Evolutionary conservation across 2,329 filamentous ascomycete species (phyloP).

Genomic region (Aureobasidium sp.): DNA sequence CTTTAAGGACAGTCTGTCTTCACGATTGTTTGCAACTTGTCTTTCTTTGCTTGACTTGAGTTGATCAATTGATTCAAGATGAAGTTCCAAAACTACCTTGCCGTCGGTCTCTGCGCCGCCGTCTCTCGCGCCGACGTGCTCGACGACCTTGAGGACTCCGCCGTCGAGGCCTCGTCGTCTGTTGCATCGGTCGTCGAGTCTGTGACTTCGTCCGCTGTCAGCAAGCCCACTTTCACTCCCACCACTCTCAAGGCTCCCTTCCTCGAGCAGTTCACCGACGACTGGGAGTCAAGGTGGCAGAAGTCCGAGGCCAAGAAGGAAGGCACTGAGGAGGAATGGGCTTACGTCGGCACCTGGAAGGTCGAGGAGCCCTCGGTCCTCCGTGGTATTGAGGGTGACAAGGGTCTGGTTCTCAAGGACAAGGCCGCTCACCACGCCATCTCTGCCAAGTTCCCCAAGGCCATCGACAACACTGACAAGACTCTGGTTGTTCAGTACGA

Average conservation of each 20-base stretch:
- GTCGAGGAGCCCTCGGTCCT: constrained; percentile 88
- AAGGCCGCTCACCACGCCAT: constrained; percentile 97
- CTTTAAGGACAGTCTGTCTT: constrained; percentile 6
- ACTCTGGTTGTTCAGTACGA: constrained; percentile 97
- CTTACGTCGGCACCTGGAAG: constrained; percentile 91
- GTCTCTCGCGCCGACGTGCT: constrained; percentile 65
- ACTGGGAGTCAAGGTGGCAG: constrained; percentile 92
- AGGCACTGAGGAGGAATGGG: constrained; percentile 82
- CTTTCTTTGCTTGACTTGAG: constrained; percentile 6
- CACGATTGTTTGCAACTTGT: neutral
- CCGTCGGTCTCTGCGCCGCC: constrained; percentile 60
- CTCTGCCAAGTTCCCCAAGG: constrained; percentile 95
- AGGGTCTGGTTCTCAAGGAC: constrained; percentile 97
- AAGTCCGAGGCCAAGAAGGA: constrained; percentile 96
- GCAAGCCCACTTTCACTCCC: constrained; percentile 85
- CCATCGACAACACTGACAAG: constrained; percentile 96
- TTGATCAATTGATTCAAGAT: constrained; percentile 47
- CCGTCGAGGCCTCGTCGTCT: constrained; percentile 34
- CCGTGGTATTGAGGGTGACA: constrained; percentile 91
- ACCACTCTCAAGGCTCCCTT: constrained; percentile 85
- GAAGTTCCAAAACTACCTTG: constrained; percentile 76
- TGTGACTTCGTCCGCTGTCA: constrained; percentile 51
- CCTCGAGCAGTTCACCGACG: constrained; percentile 96
- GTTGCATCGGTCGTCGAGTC: constrained; percentile 41
- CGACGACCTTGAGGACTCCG: constrained; percentile 55